Conservation (phyloP, 495 filamentous ascomycete genomes). For the Aspergillus funiculosus region DNA sequence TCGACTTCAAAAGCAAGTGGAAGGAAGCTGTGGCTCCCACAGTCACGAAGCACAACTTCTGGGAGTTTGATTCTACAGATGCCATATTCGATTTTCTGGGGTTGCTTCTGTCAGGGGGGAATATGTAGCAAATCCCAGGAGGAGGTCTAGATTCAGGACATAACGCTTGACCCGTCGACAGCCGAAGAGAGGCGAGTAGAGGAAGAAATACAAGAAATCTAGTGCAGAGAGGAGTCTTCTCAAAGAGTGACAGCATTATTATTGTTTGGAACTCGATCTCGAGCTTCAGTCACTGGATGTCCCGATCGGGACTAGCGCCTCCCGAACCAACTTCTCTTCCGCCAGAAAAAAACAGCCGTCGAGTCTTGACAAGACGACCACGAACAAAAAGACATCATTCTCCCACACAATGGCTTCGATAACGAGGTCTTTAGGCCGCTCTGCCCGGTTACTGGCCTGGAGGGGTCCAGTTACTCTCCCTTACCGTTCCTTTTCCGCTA, state of each 20-base stretch:
- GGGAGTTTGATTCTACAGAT: background rate
- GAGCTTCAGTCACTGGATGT: background rate
- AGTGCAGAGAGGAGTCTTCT: background rate
- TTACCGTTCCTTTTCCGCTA: constrained; percentile 37
- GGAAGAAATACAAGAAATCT: background rate
- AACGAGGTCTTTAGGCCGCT: constrained; percentile 37
- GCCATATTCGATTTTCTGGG: no score
- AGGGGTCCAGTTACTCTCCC: constrained; percentile 24
- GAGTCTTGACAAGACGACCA: constrained; percentile 19
- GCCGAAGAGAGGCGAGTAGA: no score
- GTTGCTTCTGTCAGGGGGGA: no score
- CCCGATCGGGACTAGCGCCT: constrained; percentile 22
- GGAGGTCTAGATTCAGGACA: no score
- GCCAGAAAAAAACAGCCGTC: constrained; percentile 21
- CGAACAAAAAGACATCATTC: constrained; percentile 10
- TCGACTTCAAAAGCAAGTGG: constrained; percentile 57
- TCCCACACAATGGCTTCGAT: constrained; percentile 36
- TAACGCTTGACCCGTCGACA: no score
- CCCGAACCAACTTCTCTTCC: constrained; percentile 10
- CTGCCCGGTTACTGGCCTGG: constrained; percentile 28
- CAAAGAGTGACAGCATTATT: background rate
- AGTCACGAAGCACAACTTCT: constrained; percentile 69
- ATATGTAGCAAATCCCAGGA: no score
- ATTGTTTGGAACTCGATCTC: background rate
- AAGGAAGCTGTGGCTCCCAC: constrained; percentile 90